A percentile compares a stretch with the other conserved stretches of the same genome.
phyloP scores from a whole-genome alignment of 2,329 filamentous ascomycete genomes.

The Hymenoscyphus linearis region DNA sequence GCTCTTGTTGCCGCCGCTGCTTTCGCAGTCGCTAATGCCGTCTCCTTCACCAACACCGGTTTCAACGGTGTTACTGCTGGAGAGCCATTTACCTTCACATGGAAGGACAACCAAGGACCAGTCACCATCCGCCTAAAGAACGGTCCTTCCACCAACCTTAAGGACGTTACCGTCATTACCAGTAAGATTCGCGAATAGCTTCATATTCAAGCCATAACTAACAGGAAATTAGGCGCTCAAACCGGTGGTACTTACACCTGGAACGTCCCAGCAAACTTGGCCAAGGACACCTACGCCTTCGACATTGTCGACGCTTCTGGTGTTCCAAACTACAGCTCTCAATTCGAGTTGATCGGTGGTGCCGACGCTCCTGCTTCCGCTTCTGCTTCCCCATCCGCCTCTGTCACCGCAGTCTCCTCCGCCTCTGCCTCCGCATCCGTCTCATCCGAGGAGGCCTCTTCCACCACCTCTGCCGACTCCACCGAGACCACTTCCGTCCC shows the following conservation, averaged over 20 bases:
- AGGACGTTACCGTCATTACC: conserved; percentile 23
- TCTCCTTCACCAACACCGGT: conserved; percentile 24
- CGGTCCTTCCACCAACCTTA: conserved; percentile 21
- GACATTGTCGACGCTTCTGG: conserved; percentile 22
- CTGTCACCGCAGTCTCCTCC: neutral
- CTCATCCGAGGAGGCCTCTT: conserved; percentile 2
- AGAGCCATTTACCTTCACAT: conserved; percentile 24
- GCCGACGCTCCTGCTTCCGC: conserved; percentile 10
- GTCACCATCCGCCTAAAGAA: conserved; percentile 29
- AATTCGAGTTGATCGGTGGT: conserved; percentile 25
- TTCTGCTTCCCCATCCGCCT: conserved; percentile 6
- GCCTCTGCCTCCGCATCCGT: conserved; percentile 8
- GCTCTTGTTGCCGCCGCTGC: conserved; percentile 23
- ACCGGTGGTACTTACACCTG: conserved; percentile 23
- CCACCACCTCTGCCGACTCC: conserved; percentile 11
- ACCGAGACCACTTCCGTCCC: neutral
- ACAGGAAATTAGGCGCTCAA: conserved; percentile 14
- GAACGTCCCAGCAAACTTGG: conserved; percentile 18
- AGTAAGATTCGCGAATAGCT: conserved; percentile 16
- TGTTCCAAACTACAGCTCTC: conserved; percentile 24
- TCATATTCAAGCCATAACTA: neutral
- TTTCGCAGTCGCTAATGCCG: conserved; percentile 19
- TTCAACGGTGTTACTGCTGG: conserved; percentile 23
- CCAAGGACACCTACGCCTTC: conserved; percentile 23
- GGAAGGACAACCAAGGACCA: conserved; percentile 23